Evolutionary conservation across 768 basidiomycete species (phyloP).

Genomic region (Leccinum variicolor): DNA sequence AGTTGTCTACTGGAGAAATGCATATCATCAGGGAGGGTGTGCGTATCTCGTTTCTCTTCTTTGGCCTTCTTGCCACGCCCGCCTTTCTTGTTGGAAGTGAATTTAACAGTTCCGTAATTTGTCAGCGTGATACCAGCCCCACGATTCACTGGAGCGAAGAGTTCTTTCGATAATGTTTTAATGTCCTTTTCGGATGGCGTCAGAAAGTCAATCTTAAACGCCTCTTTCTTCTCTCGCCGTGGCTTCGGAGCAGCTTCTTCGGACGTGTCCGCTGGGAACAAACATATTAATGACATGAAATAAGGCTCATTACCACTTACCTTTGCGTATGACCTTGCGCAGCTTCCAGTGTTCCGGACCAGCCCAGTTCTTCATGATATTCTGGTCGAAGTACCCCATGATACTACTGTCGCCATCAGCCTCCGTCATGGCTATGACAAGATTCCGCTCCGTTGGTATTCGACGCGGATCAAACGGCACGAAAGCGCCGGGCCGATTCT

Average conservation of each 20-base stretch:
- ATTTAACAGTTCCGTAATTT: slow-evolving; percentile 38
- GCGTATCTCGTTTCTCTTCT: slow-evolving; percentile 66
- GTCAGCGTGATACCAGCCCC: slow-evolving; percentile 68
- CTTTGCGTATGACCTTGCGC: slow-evolving; percentile 71
- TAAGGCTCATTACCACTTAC: slow-evolving; percentile 41
- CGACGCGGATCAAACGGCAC: slow-evolving; percentile 84
- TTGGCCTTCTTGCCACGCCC: slow-evolving; percentile 46
- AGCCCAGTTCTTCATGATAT: slow-evolving; percentile 92
- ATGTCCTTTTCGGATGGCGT: slow-evolving; percentile 55
- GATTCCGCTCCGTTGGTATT: slow-evolving; percentile 71
- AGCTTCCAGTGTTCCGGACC: slow-evolving; percentile 99
- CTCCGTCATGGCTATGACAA: slow-evolving; percentile 84
- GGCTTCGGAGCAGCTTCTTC: slow-evolving; percentile 51
- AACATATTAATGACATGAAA: neutral
- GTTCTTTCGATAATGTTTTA: slow-evolving; percentile 61
- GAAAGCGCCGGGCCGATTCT: slow-evolving; percentile 44
- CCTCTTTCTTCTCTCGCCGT: slow-evolving; percentile 73
- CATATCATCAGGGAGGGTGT: slow-evolving; percentile 93
- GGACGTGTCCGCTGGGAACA: slow-evolving; percentile 42
- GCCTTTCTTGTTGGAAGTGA: slow-evolving; percentile 30
- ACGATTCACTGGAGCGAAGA: slow-evolving; percentile 76
- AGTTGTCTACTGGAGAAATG: slow-evolving; percentile 92
- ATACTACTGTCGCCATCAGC: slow-evolving; percentile 54
- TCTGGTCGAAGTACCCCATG: slow-evolving; percentile 89
- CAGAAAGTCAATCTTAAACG: slow-evolving; percentile 79